Evolutionary conservation across 768 basidiomycete genomes (phyloP).

Genomic region (Rhizopogon vulgaris): DNA sequence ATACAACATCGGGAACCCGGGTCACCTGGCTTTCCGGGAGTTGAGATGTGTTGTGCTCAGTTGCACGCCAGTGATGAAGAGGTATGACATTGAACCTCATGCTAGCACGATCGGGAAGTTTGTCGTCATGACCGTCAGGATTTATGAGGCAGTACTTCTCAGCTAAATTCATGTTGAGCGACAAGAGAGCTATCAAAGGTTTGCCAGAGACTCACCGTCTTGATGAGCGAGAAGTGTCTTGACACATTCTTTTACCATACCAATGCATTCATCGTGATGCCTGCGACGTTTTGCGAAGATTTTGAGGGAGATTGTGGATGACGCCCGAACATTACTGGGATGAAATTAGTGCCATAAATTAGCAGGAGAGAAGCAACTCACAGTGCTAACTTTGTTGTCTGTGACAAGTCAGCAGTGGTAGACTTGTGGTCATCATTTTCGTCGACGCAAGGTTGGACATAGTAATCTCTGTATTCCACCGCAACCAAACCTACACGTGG

Average conservation of each 20-base stretch:
- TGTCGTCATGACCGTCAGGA: neutral
- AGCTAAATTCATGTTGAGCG: neutral
- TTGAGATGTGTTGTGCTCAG: neutral
- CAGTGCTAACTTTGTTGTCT: slow-evolving; percentile 1
- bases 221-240: neutral
- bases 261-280: slow-evolving; percentile 5
- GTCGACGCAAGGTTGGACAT: slow-evolving; percentile 1
- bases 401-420: neutral
- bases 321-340: slow-evolving; percentile 1
- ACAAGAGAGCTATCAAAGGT: neutral
- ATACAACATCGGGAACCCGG: too few relatives aligned
- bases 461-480: slow-evolving; percentile 1
- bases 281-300: slow-evolving; percentile 4
- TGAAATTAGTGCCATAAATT: neutral
- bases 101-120: neutral
- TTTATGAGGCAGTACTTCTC: neutral
- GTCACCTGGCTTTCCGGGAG: neutral
- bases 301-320: slow-evolving; percentile 3
- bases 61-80: neutral
- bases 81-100: neutral
- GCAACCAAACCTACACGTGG: neutral
- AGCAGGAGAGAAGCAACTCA: neutral
- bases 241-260: slow-evolving; percentile 1
- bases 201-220: neutral
- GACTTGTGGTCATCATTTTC: neutral